These are phyloP conservation scores for Cenchrus purpureus DNA, from an alignment of 176 grass and related monocot species.

Conservation along the genomic window DNA sequence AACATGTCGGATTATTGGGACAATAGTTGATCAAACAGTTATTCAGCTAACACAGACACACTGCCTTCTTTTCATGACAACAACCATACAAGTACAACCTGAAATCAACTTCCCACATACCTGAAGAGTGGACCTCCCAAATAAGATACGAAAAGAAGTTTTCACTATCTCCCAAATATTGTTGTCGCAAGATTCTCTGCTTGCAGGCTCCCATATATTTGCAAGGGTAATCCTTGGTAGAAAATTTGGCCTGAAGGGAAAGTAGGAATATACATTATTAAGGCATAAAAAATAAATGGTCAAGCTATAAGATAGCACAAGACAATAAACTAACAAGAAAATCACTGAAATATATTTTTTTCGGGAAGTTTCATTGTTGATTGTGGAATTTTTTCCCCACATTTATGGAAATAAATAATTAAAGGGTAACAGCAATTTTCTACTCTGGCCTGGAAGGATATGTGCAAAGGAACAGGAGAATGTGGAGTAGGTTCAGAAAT, in stretches of 20 bases:
- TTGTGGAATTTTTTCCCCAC: not conserved
- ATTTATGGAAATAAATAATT: not conserved
- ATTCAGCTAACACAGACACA: not conserved
- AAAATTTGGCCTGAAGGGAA: slow-evolving; percentile 68
- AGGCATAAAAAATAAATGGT: not conserved
- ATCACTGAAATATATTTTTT: not conserved
- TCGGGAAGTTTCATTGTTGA: not conserved
- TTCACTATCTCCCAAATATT: slow-evolving; percentile 87
- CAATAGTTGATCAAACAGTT: not conserved
- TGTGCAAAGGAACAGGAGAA: not conserved
- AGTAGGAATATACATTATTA: not conserved
- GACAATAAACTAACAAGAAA: not conserved
- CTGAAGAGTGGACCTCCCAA: slow-evolving; percentile 81
- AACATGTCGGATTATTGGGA: not conserved
- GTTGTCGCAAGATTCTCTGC: slow-evolving; percentile 69
- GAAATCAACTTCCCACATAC: slow-evolving; percentile 47
- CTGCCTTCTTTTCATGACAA: not conserved
- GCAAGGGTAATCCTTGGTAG: slow-evolving; percentile 91
- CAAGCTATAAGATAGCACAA: not conserved
- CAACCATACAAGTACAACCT: slow-evolving; percentile 17
- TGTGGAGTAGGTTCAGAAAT: not conserved
- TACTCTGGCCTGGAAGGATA: not conserved
- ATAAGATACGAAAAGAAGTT: slow-evolving; percentile 74
- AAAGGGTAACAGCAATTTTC: not conserved
- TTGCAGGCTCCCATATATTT: slow-evolving; percentile 96